Base-by-base conservation (phyloP, 768 basidiomycete genomes). In the Coprinopsis marcescibilis region DNA sequence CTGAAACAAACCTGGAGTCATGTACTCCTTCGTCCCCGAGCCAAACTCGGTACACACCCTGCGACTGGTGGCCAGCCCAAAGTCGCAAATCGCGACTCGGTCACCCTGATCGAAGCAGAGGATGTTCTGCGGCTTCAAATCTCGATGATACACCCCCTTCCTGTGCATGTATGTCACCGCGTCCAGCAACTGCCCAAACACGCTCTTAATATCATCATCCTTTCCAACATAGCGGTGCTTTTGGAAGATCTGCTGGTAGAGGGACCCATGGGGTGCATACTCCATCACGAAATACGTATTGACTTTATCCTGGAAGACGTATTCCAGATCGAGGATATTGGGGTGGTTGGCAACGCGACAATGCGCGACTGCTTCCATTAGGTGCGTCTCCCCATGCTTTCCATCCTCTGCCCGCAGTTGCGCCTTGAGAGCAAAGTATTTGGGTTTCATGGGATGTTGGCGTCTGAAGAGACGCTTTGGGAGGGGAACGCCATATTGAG, bases 51-150 rank as follows among this genome's bases (percentile, higher is more conserved):
- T 77, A 57, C 89, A 91, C 46, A 79, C 71, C 59, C 77, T 79
- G 53, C 95, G 90, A 17, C 85, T 86, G 4, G 94, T 96, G 2
- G 94, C 86, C 5, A 98, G 77, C 17, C 95, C 95, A 64, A 98
- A 98, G 67, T 98, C 95, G 29, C 93, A 94, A 52, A 98, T 78
- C 42, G 89, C 83, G 43, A 96, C 78, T 43, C 79, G 75, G 53
- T 76, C 70, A 40, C 92, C 93, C 52, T 76, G 66, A 62, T 84
- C 76, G 70, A 84, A 86, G 65, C 91, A 94, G 38, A 97, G 72
- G 48, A 96, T 80, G 62, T 90, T 96, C 70, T 99, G 96, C 3
- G 95, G 95, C 72, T 98, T 99, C 60, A 99, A 70, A 63, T 98
- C 95, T 36, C 95, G 88, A 63, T 98, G 95, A 69, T 89, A 95